Conservation (phyloP, 148 eudicot genomes). For the Amaranthus cruentus region DNA sequence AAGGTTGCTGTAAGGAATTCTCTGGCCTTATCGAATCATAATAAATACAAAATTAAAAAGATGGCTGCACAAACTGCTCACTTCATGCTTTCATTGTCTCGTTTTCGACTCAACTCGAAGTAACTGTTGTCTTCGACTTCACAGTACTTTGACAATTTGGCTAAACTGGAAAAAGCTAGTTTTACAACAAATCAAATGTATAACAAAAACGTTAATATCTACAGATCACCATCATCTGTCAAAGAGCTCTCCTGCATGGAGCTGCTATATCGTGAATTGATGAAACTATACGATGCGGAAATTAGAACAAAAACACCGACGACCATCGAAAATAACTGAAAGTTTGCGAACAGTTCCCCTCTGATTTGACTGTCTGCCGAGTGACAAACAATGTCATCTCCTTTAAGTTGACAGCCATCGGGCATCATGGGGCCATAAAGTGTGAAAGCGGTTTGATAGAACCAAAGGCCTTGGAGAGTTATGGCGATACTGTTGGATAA, state of each 20-base stretch:
- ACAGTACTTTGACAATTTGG: too few species aligned
- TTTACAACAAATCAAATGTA: too few species aligned
- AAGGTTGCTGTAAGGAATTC: too few species aligned
- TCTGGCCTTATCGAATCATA: too few species aligned
- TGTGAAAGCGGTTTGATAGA: slow-evolving; percentile 87
- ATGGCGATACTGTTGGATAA: slow-evolving; percentile 61
- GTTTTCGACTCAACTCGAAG: background rate
- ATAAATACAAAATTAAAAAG: too few species aligned
- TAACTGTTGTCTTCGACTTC: background rate
- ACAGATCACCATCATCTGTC: slow-evolving; percentile 19
- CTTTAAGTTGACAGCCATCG: slow-evolving; percentile 55
- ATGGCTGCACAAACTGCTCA: background rate
- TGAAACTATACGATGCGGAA: slow-evolving; percentile 42
- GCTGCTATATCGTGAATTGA: slow-evolving; percentile 36
- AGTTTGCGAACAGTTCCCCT: slow-evolving; percentile 76
- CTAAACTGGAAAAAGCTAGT: too few species aligned
- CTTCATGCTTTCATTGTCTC: background rate
- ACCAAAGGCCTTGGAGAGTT: slow-evolving; percentile 93
- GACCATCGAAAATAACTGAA: slow-evolving; percentile 64
- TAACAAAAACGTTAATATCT: slow-evolving; percentile 2
- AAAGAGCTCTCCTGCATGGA: slow-evolving; percentile 16
- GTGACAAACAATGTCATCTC: slow-evolving; percentile 42
- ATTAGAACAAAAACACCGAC: slow-evolving; percentile 40
- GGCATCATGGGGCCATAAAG: slow-evolving; percentile 96
- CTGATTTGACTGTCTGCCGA: slow-evolving; percentile 39